Base-by-base conservation (phyloP, 768 basidiomycete genomes). In the Gymnopilus junonius region DNA sequence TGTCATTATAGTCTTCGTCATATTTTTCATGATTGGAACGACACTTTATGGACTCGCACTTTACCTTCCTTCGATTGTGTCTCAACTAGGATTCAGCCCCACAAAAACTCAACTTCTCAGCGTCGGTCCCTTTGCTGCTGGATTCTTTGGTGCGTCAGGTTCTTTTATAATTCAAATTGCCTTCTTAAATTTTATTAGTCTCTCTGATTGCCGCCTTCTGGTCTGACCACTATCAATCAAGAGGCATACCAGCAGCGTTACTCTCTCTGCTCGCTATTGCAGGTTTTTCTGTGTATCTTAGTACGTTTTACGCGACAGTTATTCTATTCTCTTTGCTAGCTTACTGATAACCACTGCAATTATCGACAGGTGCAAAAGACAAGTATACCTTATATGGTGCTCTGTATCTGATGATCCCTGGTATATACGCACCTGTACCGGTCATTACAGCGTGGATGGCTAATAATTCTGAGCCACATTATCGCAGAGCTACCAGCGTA, bases 21-120 rank as follows among this genome's bases (percentile, higher is more conserved):
- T 73, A 1, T 75, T 75, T 61, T 79, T 78, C 66, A 69, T 77
- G 67, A 63, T 67, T 21, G 78, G 78, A 32, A 74, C 77, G n/a
- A 73, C 71, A 23, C 65, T 79, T 1, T 78, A 76, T 43, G 78
- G 77, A 12, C 69, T 77, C 15, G 77, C 77, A 2, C 62, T 77
- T 7, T 79, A 78, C 69, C 60, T 75, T 3, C 78, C 78, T 0
- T 77, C 77, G 4, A 77, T 77, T 58, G 74, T 79, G 35, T 74
- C 72, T 15, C 76, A 77, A 57, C 71, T 79, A 4, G 76, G 76
- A 7, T 77, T 77, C 61, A 75, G 71, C 35, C 63, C 75, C 1
- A 72, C 68, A 42, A 70, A 70, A 54, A 73, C 75, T 12, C 78
- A 79, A 63, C 60, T 79, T 12, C 70, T 79, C 23, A 77, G 76